Evolutionary conservation across 768 basidiomycete species (phyloP).

Genomic region (Neoboletus magnificus): DNA sequence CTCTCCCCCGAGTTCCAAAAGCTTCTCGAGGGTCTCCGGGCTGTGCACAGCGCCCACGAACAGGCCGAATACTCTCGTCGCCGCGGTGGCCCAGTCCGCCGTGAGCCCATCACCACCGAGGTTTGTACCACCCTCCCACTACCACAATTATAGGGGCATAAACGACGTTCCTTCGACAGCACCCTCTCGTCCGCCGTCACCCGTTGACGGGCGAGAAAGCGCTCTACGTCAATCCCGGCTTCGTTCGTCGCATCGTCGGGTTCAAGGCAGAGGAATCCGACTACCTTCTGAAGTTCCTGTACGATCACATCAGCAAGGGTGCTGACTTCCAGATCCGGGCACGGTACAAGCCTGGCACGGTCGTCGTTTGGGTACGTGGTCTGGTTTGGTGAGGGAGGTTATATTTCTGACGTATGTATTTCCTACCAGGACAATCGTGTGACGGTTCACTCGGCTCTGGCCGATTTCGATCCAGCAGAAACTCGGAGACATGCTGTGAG

Average conservation of each 20-base stretch:
- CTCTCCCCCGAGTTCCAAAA: conserved; percentile 55
- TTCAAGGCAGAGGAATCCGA: conserved; percentile 52
- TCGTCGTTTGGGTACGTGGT: background rate
- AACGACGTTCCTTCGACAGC: background rate
- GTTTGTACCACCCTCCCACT: background rate
- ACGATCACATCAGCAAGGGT: background rate
- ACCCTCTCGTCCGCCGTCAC: conserved; percentile 52
- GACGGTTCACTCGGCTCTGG: background rate
- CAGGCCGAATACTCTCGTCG: conserved; percentile 46
- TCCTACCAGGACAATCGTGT: background rate
- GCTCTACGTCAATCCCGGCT: conserved; percentile 55
- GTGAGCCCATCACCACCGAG: background rate
- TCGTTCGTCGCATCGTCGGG: conserved; percentile 14
- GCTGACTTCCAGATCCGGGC: background rate
- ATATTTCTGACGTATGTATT: background rate
- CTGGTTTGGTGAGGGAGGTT: background rate
- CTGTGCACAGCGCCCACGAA: conserved; percentile 52
- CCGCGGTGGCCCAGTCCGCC: background rate
- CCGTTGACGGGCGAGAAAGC: conserved; percentile 48
- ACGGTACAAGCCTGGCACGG: background rate
- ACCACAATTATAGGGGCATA: background rate
- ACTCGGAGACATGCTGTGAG: background rate
- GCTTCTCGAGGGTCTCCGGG: conserved; percentile 53
- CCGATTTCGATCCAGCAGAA: background rate
- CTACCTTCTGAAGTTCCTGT: conserved; percentile 7